Conservation (phyloP, 768 basidiomycete genomes). For the Tephrocybe sp. region DNA sequence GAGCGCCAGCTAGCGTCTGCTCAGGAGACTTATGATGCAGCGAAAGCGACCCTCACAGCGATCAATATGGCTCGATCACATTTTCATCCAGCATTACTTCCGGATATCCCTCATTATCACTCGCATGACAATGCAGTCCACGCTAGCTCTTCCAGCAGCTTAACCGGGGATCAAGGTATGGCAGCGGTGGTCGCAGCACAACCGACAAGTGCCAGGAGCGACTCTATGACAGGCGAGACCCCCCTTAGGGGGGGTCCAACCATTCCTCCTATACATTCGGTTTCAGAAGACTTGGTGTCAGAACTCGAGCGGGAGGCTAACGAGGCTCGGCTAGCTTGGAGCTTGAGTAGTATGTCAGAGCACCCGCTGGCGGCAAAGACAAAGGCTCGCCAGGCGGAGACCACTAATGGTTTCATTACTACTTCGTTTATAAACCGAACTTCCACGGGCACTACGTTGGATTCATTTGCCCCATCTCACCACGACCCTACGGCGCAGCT, state of each 20-base stretch:
- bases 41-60: constrained; percentile 6
- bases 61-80: background rate
- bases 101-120: background rate
- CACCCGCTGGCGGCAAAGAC: background rate
- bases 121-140: background rate
- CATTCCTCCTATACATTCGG: too few species aligned
- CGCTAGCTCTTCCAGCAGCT: background rate
- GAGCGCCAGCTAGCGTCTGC: background rate
- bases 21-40: constrained; percentile 8
- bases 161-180: background rate
- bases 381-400: too few species aligned
- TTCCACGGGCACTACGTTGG: too few species aligned
- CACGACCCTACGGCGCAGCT: too few species aligned
- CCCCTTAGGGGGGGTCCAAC: too few species aligned
- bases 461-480: too few species aligned
- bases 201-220: too few species aligned
- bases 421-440: too few species aligned
- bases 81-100: background rate
- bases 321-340: constrained; percentile 9
- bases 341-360: background rate
- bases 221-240: background rate
- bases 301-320: constrained; percentile 10
- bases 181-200: background rate
- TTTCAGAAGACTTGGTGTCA: background rate
- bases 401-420: too few species aligned